Conservation (phyloP, 2,329 filamentous ascomycete genomes). For the Fusarium pseudonygamai region DNA sequence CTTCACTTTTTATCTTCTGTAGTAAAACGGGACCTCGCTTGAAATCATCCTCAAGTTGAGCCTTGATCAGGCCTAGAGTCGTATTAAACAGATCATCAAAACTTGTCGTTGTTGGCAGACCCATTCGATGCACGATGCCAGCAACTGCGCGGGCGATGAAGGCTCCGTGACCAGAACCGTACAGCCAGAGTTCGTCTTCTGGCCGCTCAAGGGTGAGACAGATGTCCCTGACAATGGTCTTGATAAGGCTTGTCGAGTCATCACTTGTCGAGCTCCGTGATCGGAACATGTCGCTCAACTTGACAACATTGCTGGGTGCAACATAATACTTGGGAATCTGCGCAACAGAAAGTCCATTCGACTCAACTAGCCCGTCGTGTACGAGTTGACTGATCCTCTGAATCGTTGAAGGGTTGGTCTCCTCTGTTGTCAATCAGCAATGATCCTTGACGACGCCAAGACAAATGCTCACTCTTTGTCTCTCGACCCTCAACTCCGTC, state of each 20-base stretch:
- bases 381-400: conserved; percentile 30
- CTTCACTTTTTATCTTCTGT: conserved; percentile 19
- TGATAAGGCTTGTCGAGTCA: conserved; percentile 31
- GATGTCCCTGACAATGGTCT: conserved; percentile 33
- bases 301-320: conserved; percentile 4
- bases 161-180: conserved; percentile 38
- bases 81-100: conserved; percentile 37
- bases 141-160: conserved; percentile 38
- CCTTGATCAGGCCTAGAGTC: conserved; percentile 32
- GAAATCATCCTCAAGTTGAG: conserved; percentile 35
- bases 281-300: conserved; percentile 28
- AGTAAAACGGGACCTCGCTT: conserved; percentile 20
- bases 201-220: conserved; percentile 19
- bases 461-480: conserved; percentile 23
- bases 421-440: conserved; percentile 22
- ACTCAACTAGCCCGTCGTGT: conserved; percentile 18
- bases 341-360: not conserved
- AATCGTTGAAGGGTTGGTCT: conserved; percentile 33
- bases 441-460: not conserved
- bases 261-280: conserved; percentile 16
- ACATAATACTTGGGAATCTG: conserved; percentile 35
- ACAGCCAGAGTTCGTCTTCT: conserved; percentile 40
- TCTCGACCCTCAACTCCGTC: conserved; percentile 30
- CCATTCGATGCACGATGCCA: conserved; percentile 35
- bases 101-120: conserved; percentile 8